Base-by-base conservation (phyloP, 495 filamentous ascomycete species). In the Aspergillus sclerotiicarbonarius region DNA sequence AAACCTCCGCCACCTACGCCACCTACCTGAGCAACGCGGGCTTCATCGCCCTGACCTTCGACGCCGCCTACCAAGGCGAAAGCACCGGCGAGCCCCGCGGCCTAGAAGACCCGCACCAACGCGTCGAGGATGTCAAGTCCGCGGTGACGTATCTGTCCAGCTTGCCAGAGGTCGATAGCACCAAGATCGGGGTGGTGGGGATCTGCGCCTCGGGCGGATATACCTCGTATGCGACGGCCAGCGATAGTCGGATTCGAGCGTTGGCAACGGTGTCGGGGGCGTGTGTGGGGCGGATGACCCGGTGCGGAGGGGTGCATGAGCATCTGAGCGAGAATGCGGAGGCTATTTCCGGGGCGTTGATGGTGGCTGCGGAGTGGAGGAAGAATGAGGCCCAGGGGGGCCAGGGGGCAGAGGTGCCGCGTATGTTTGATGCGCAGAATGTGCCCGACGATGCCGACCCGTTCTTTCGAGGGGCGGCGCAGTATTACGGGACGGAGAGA, bases 121-220 rank as follows among this genome's bases (percentile, higher is more conserved):
- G 73, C 10, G 73, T 61, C n/a, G 71, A 76, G 56, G 75, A 76
- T 37, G 61, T 67, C 54, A 71, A 65, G 39, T 37, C 56, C 20
- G 75, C 74, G 4, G 75, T 76, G 10, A 67, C 59, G 35, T 77
- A 70, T 62, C 65, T 77, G 1, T 41, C 61, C 12, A 66, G 59
- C 3, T 61, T 62, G 6, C 33, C 57, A 12, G 61, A 48, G 4
- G 69, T 77, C 20, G 66, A 77, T 50, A 20, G 55, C 1, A 53
- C 62, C 6, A 54, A 61, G 7, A 76, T 79, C 39, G 76, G 76
- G 6, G 72, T 63, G 1, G 61, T 79, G 1, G 74, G 76, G 12
- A 72, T 79, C 37, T 79, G 74, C 57, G 76, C 66, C 5, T 66
- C 65, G 6, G 74, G 74, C 8, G 72, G 70, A 8, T 77, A 74